A percentile compares a stretch with the other conserved stretches of the same genome.
These are phyloP conservation scores for Auricularia heimuer DNA, from an alignment of 768 basidiomycete species.

Conservation along the genomic window DNA sequence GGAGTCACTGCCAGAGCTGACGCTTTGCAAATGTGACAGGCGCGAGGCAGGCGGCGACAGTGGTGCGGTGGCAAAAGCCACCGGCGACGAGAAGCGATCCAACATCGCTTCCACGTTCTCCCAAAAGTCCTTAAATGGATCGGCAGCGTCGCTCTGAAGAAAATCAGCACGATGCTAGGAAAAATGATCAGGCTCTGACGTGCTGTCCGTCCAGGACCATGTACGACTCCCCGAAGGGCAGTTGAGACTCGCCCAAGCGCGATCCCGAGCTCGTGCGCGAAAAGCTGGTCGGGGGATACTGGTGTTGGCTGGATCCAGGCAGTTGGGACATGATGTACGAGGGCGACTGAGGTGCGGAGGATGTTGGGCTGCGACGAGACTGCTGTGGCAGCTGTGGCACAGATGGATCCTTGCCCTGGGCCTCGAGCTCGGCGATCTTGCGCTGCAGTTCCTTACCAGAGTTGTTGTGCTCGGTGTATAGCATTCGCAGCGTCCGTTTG, in stretches of 20 bases:
- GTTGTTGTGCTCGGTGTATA: slow-evolving; percentile 66
- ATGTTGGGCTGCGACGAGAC: slow-evolving; percentile 3
- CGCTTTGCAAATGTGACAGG: background rate
- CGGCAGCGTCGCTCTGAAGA: slow-evolving; percentile 63
- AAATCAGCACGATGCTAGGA: background rate
- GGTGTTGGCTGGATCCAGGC: slow-evolving; percentile 1
- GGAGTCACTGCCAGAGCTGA: background rate
- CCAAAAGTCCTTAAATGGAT: slow-evolving; percentile 87
- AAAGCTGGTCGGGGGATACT: slow-evolving; percentile 10
- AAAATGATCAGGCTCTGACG: slow-evolving; percentile 28
- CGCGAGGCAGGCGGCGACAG: slow-evolving; percentile 22
- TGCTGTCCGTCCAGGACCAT: slow-evolving; percentile 71
- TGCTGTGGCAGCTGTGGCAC: slow-evolving; percentile 42
- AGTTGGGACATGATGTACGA: slow-evolving; percentile 1
- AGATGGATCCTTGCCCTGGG: slow-evolving; percentile 69
- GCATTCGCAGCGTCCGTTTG: slow-evolving; percentile 64
- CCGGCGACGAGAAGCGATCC: slow-evolving; percentile 72
- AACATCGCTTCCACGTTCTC: slow-evolving; percentile 78
- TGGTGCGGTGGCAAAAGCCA: slow-evolving; percentile 76
- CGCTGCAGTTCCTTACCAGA: slow-evolving; percentile 62
- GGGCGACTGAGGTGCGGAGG: slow-evolving; percentile 6
- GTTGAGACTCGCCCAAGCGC: slow-evolving; percentile 37
- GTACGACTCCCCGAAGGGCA: slow-evolving; percentile 77
- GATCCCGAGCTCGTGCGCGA: slow-evolving; percentile 27
- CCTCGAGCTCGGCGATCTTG: slow-evolving; percentile 57